Base-by-base conservation (phyloP, 208 protist genomes). In the Acanthamoeba culbertsoni region DNA sequence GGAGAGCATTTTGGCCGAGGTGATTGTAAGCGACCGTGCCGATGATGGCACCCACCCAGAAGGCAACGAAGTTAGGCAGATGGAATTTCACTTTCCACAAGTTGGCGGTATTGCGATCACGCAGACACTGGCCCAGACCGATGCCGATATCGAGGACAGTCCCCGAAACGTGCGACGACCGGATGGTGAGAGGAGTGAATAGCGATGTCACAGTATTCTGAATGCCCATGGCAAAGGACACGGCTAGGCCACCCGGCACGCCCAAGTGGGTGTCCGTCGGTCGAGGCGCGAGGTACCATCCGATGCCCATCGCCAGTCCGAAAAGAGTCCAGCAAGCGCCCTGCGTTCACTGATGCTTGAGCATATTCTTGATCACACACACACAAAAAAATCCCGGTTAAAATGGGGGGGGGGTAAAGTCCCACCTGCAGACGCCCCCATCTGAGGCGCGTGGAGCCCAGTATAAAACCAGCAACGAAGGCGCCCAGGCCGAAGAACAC, bases 61-160 rank as follows among this genome's bases (percentile, higher is more conserved):
- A 79, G 40, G 68, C 68, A n/a, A 79, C 3, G 68, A 79, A 79
- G 68, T 79, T 79, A 40, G 68, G 68, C 37, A 79, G 7, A 40
- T 79, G 68, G 68, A 79, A 79, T 40, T 79, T 79, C 37, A 48
- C 68, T 40, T 79, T 79, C 68, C 68, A 79, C 68, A 79, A n/a
- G 68, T 79, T 79, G 68, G 20, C 48, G 68, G 48, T 33, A 40
- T 79, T 79, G 14, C 68, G 68, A 10, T 79, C 68, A n/a, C 68
- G 68, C 37, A 79, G 68, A 20, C 68, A 79, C 42, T 79, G 68
- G 42, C 68, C 68, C 33, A 79, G 68, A 1, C 68, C 68, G 37
- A 79, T 79, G 37, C 68, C 68, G 2, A 79, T 26, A 40, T 79
- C 68, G 40, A 79, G 42, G 23, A 79, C 42, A 16, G 68, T 79